Evolutionary conservation across 306 rosid species (phyloP), one percentile per base, ranked within the genome.

Genomic region (Amphicarpaea edgeworthii): DNA sequence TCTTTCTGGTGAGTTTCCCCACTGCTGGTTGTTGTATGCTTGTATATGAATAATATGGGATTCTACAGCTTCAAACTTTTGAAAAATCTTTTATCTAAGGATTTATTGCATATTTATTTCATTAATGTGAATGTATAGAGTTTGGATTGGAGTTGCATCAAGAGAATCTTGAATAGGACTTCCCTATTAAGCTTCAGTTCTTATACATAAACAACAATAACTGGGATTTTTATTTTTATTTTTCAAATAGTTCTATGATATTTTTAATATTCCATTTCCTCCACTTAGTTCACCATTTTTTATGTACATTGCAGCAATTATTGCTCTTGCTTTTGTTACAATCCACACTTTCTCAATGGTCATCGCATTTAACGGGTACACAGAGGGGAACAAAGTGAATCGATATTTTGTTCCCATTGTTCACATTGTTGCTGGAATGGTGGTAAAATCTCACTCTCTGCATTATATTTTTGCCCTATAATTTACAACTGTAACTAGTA

Each of bases 321-420:
- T 93, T 63, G 90, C 96, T 65, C 93, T 93, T 68, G 98, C 98
- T 50, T 93, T 91, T 83, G 96, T 88, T 72, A 91, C 96, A 5
- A 93, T 93, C 70, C 98, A 93, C 84, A 93, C 97, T 54, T 93
- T 90, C 82, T 93, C 98, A 14, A 93, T 93, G 98, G 94, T 93
- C 81, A 91, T 93, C 34, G 98, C 98, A 69, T 93, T 91, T 81
- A 91, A 85, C 75, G 98, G 94, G 55, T 91, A 93, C 59, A 91
- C 93, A 17, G 98, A 91, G 77, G 88, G 88, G 75, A 91, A 90
- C 53, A 91, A 81, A 85, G 86, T 91, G 83, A 96, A 94, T 79
- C 86, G 77, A 72, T 70, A 87, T 81, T 85, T 92, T 85, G 98
- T 91, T 81, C 97, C 98, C 60, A 28, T 77, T 20, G 88, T 86